Evolutionary conservation across 164 flowering plant genomes (phyloP).

Genomic region (Vitis vinifera): ASM3070453v1 NC_081808.1:3152001-3152500

Average conservation of each 20-base stretch:
- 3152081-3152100: no score
- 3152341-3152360: constrained; percentile 61
- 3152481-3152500: no score
- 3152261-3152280: constrained; percentile 58
- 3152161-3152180: neutral
- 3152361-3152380: constrained; percentile 4
- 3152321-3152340: constrained; percentile 88
- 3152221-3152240: constrained; percentile 63
- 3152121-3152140: no score
- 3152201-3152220: constrained; percentile 71
- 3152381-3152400: neutral
- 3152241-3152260: constrained; percentile 65
- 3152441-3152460: no score
- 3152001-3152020: no score
- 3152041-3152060: constrained; percentile 1
- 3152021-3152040: neutral
- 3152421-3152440: neutral
- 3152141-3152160: no score
- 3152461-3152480: no score
- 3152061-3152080: neutral
- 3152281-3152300: constrained; percentile 64
- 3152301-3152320: constrained; percentile 82
- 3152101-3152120: no score
- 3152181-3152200: constrained; percentile 67
- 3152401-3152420: neutral